A percentile compares a stretch with the other conserved stretches of the same genome.
phyloP scores from a whole-genome alignment of 306 rosid genomes.

The Quercus ilex region DNA sequence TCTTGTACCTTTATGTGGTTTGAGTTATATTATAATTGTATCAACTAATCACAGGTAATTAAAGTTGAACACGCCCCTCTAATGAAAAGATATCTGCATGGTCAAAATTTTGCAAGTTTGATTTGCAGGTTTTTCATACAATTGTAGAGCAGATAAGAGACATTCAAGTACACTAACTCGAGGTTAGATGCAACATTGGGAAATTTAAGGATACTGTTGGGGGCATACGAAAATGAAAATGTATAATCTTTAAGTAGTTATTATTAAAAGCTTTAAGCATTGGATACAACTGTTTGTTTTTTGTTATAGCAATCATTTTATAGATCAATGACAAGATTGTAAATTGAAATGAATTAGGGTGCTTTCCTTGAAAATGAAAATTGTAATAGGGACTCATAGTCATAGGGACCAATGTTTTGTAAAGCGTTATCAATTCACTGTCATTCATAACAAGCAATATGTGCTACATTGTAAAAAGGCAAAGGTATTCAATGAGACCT shows the following conservation, averaged over 20 bases:
- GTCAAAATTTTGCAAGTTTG: not conserved
- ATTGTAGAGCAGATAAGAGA: not conserved
- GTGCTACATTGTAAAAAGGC: not conserved
- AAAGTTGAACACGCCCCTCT: not conserved
- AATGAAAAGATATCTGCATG: not conserved
- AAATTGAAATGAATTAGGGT: not conserved
- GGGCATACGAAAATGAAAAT: not conserved
- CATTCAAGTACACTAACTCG: not conserved
- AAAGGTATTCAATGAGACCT: too few species aligned
- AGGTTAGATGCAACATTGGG: not conserved
- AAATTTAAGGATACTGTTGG: not conserved
- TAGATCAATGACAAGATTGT: not conserved
- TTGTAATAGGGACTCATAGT: not conserved
- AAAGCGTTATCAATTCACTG: not conserved
- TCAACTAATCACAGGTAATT: constrained; percentile 4
- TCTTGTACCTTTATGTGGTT: constrained; percentile 1
- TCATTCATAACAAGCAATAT: not conserved
- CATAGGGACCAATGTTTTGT: not conserved
- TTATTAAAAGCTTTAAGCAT: not conserved
- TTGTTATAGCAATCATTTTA: not conserved
- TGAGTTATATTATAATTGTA: constrained; percentile 2
- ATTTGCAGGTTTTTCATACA: not conserved
- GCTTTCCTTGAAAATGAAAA: not conserved
- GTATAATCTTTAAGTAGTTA: not conserved
- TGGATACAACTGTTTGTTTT: too few species aligned